These are phyloP conservation scores for Debaryomyces robertsiae DNA, from an alignment of 1,139 yeast genomes.

Conservation along the genomic window DNA sequence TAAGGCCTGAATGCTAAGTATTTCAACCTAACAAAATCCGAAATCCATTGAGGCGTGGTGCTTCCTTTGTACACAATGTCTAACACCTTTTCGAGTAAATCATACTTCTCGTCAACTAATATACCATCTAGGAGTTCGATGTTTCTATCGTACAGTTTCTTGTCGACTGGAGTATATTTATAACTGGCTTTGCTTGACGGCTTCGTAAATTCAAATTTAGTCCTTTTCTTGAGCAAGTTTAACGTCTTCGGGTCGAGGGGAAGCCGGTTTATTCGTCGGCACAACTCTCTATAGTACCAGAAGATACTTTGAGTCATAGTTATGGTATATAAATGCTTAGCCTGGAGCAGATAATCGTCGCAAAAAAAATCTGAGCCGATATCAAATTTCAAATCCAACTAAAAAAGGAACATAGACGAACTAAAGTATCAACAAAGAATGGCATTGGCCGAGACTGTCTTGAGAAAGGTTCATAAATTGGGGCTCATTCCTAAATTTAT, in stretches of 20 bases:
- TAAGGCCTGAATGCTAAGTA: slow-evolving; percentile 24
- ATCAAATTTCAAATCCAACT: slow-evolving; percentile 1
- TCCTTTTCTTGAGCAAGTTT: slow-evolving; percentile 1
- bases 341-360: slow-evolving; percentile 1
- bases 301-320: slow-evolving; percentile 6
- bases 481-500: slow-evolving; percentile 64
- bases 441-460: slow-evolving; percentile 62
- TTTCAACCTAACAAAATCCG: slow-evolving; percentile 23
- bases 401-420: neutral
- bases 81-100: slow-evolving; percentile 25
- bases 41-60: slow-evolving; percentile 23
- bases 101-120: slow-evolving; percentile 31
- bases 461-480: slow-evolving; percentile 54
- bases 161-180: slow-evolving; percentile 14
- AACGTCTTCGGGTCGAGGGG: slow-evolving; percentile 9
- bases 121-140: slow-evolving; percentile 27
- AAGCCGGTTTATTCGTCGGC: slow-evolving; percentile 26
- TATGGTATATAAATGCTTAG: neutral
- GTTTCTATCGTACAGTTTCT: slow-evolving; percentile 15
- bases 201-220: slow-evolving; percentile 12
- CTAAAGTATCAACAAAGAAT: slow-evolving; percentile 26
- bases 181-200: slow-evolving; percentile 10
- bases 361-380: slow-evolving; percentile 1
- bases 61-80: slow-evolving; percentile 31
- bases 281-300: slow-evolving; percentile 19